These are phyloP conservation scores for Cynara cardunculus DNA, from an alignment of 129 eudicot species.

Conservation along the genomic window DNA sequence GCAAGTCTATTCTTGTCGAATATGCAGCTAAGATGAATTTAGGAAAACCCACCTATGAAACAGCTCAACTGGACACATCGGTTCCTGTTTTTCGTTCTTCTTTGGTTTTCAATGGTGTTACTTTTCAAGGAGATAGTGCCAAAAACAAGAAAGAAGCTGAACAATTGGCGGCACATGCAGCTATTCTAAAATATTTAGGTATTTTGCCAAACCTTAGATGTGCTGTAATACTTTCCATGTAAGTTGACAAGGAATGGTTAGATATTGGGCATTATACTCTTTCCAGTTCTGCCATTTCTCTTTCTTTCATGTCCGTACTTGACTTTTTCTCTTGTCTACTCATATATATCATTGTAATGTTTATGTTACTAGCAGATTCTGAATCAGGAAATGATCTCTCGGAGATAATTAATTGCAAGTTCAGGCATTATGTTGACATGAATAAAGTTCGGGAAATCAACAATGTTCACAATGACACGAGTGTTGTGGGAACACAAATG, in stretches of 20 bases:
- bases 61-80: slow-evolving; percentile 13
- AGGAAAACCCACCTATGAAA: slow-evolving; percentile 37
- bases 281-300: neutral
- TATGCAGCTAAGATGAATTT: slow-evolving; percentile 40
- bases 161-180: slow-evolving; percentile 59
- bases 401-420: slow-evolving; percentile 42
- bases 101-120: slow-evolving; percentile 35
- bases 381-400: slow-evolving; percentile 33
- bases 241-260: too few relatives aligned
- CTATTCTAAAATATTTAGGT: slow-evolving; percentile 49
- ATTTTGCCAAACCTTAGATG: slow-evolving; percentile 1
- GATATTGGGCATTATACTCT: too few relatives aligned
- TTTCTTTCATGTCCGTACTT: neutral
- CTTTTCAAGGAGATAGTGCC: slow-evolving; percentile 39
- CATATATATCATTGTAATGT: neutral
- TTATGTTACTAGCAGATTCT: slow-evolving; percentile 27
- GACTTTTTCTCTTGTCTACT: neutral
- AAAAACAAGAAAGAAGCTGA: slow-evolving; percentile 60
- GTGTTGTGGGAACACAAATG: slow-evolving; percentile 2
- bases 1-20: slow-evolving; percentile 54
- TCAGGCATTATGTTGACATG: slow-evolving; percentile 28
- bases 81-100: slow-evolving; percentile 35
- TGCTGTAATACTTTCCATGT: too few relatives aligned
- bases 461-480: neutral
- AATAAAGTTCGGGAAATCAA: slow-evolving; percentile 17